Evolutionary conservation across 805 yeast species (phyloP), one percentile per base, ranked within the genome.

Genomic region (Jamesozyma spencerorum): DNA sequence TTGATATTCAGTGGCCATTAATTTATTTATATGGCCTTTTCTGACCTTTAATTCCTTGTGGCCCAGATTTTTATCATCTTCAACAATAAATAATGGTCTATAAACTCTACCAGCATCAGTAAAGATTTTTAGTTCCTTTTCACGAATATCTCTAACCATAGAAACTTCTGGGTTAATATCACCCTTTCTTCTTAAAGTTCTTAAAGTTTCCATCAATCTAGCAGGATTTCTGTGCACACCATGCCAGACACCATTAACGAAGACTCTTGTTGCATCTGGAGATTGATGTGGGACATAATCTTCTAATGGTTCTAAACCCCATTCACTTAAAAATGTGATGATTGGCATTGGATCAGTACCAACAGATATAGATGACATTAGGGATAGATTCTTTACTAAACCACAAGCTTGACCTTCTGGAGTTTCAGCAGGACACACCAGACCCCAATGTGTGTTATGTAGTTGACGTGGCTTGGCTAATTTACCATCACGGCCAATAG

Each of bases 341-440:
- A 92, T 90, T 28, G 97, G 96, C 60, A 86, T 94, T 31, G 96
- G 85, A n/a, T 94, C 85, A 6, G 95, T 77, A 63, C 99, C 98
- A 48, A 92, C 98, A 20, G 98, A 90, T 39, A 92, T 87, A 71
- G 97, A 87, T 1, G 97, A 79, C 97, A 92, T 88, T 51, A 92
- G 70, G 1, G 97, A 88, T 61, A 92, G 71, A 65, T 92, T 92
- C 71, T 92, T 92, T 41, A 92, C 98, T 64, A 92, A 73, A 59
- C 99, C 99, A 83, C 99, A 92, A 28, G 99, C 98, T 70, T 92
- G 99, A 59, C 99, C 99, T 71, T 92, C 99, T 3, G 99, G 99
- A 14, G 99, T 92, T 66, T 92, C 99, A 18, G 99, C 99, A 39
- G 99, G 99, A 69, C 99, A 92, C 34, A 92, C 97, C 55, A 92